Conservation (phyloP, 2,329 filamentous ascomycete genomes). For the Arthrobotrys sinensis region DNA sequence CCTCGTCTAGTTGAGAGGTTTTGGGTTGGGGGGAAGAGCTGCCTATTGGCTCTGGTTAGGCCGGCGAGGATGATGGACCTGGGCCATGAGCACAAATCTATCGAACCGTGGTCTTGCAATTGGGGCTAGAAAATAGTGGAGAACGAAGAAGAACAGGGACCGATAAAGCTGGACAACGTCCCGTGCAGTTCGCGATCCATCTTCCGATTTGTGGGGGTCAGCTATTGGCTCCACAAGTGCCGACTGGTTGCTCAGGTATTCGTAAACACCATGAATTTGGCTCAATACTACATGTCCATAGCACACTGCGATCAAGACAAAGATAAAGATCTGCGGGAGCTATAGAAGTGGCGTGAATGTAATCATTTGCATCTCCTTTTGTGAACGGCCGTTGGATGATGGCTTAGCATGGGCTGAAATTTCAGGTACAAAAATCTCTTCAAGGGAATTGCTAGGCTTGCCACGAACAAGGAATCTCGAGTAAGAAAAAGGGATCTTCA, state of each 20-base stretch:
- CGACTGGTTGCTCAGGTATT: conserved; percentile 30
- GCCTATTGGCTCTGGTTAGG: conserved; percentile 45
- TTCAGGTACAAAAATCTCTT: conserved; percentile 43
- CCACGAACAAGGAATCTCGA: conserved; percentile 35
- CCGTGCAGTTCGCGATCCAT: conserved; percentile 55
- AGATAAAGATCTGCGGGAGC: conserved; percentile 24
- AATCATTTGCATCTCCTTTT: conserved; percentile 34
- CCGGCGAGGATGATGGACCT: conserved; percentile 26
- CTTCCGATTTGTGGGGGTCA: conserved; percentile 52
- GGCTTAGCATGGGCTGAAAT: conserved; percentile 31
- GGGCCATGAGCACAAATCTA: conserved; percentile 33
- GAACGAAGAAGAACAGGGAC: conserved; percentile 14
- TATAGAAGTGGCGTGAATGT: conserved; percentile 20
- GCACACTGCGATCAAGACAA: conserved; percentile 23
- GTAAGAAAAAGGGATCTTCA: conserved; percentile 35
- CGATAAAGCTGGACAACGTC: conserved; percentile 42
- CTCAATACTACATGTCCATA: not conserved
- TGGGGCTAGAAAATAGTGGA: conserved; percentile 39
- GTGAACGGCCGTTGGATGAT: conserved; percentile 35
- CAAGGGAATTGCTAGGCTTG: conserved; percentile 14
- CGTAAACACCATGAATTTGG: conserved; percentile 17
- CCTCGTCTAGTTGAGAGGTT: conserved; percentile 44
- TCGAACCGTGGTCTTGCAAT: conserved; percentile 49
- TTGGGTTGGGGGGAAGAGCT: conserved; percentile 45
- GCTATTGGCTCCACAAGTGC: conserved; percentile 1